These are phyloP conservation scores for Chrysanthemum seticuspe DNA, from an alignment of 129 eudicot species.

Conservation along the genomic window DNA sequence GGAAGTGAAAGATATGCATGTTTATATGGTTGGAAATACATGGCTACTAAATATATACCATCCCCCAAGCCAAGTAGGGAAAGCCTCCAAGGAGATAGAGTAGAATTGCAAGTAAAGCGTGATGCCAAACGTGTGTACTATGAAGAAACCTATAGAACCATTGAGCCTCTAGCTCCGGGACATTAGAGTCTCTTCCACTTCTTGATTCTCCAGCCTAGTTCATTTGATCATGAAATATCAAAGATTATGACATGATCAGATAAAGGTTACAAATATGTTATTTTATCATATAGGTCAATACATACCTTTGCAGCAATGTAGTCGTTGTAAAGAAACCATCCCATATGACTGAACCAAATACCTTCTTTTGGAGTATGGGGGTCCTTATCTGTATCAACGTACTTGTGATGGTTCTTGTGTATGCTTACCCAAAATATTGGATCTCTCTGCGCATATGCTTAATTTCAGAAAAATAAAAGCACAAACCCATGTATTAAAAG, in stretches of 20 bases:
- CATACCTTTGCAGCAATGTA: slow-evolving; percentile 20
- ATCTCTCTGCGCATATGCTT: slow-evolving; percentile 8
- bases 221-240: not conserved
- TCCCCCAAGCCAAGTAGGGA: slow-evolving; percentile 28
- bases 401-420: slow-evolving; percentile 25
- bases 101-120: slow-evolving; percentile 1
- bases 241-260: not conserved
- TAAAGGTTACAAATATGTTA: too few relatives aligned
- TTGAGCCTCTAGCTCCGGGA: slow-evolving; percentile 23
- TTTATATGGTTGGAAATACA: not conserved
- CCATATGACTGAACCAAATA: slow-evolving; percentile 28
- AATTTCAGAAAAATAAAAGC: too few relatives aligned
- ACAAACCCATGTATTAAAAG: too few relatives aligned
- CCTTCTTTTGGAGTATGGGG: slow-evolving; percentile 18
- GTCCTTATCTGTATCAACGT: slow-evolving; percentile 29
- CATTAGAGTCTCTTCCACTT: slow-evolving; percentile 17
- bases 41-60: slow-evolving; percentile 11
- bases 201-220: slow-evolving; percentile 27
- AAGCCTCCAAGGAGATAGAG: slow-evolving; percentile 27
- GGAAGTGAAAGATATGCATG: not conserved
- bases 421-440: slow-evolving; percentile 26
- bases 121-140: slow-evolving; percentile 20
- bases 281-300: not conserved
- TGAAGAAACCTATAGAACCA: slow-evolving; percentile 31
- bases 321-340: slow-evolving; percentile 27